Percentiles rank a stretch among this genome's conserved stretches.
These are phyloP conservation scores for Lentinula edodes DNA, from an alignment of 768 basidiomycete genomes.

Conservation along the genomic window DNA sequence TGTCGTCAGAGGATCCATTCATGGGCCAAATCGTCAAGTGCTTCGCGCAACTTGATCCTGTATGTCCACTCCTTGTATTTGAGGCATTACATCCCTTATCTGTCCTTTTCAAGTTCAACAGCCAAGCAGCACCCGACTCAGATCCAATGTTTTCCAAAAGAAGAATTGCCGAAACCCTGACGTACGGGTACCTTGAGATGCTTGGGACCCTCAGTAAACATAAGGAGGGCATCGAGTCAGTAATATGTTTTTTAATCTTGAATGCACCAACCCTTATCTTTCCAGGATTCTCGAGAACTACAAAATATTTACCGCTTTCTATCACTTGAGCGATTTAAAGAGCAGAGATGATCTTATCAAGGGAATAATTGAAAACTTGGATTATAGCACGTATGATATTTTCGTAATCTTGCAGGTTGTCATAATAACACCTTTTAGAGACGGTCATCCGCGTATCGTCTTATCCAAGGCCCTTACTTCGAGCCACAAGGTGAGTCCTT, in stretches of 20 bases:
- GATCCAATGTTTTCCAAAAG: constrained; percentile 84
- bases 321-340: constrained; percentile 87
- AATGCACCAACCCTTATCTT: not conserved
- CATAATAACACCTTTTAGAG: constrained; percentile 41
- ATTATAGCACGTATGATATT: constrained; percentile 75
- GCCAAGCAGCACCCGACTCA: constrained; percentile 46
- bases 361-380: constrained; percentile 84
- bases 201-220: constrained; percentile 86
- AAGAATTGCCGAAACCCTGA: constrained; percentile 75
- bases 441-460: constrained; percentile 91
- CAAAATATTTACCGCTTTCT: constrained; percentile 93
- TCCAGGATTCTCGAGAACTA: constrained; percentile 84
- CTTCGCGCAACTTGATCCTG: constrained; percentile 91
- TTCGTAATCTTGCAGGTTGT: constrained; percentile 3
- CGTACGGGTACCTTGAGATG: constrained; percentile 94
- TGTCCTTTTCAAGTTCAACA: constrained; percentile 50
- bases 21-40: constrained; percentile 77
- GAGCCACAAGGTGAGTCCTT: constrained; percentile 62
- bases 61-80: constrained; percentile 27
- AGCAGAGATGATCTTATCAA: constrained; percentile 91
- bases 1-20: constrained; percentile 79
- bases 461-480: constrained; percentile 94
- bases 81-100: not conserved
- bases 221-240: constrained; percentile 85
- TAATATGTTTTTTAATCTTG: constrained; percentile 6